These are phyloP conservation scores for Periconia digitata DNA, from an alignment of 2,329 filamentous ascomycete genomes.

Conservation along the genomic window DNA sequence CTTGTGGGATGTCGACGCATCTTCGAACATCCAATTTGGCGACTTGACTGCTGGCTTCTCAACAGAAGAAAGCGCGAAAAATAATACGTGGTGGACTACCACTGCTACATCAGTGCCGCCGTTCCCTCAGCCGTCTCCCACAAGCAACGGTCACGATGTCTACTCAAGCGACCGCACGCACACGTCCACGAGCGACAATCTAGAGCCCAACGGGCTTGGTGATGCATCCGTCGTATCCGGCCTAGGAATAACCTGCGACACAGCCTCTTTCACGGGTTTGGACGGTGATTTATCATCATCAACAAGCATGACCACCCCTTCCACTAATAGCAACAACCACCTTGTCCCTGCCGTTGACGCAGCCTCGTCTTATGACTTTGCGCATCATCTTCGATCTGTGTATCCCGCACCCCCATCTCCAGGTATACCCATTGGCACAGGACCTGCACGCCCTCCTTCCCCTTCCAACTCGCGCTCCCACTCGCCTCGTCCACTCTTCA, in stretches of 20 bases:
- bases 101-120: slow-evolving; percentile 1
- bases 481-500: slow-evolving; percentile 28
- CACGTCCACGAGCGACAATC: slow-evolving; percentile 20
- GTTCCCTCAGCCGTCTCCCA: too few relatives aligned
- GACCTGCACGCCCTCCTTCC: slow-evolving; percentile 8
- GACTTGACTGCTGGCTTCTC: slow-evolving; percentile 26
- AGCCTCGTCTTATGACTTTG: slow-evolving; percentile 20
- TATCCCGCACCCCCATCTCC: slow-evolving; percentile 19
- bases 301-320: background rate
- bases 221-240: slow-evolving; percentile 22
- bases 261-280: slow-evolving; percentile 22
- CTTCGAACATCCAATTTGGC: slow-evolving; percentile 30
- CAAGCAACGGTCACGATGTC: background rate
- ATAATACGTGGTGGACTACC: slow-evolving; percentile 34
- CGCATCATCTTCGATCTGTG: background rate
- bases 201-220: too few relatives aligned
- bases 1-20: slow-evolving; percentile 33
- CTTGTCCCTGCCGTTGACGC: background rate
- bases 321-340: background rate
- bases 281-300: slow-evolving; percentile 10
- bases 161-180: background rate
- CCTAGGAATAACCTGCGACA: slow-evolving; percentile 36
- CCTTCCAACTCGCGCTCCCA: slow-evolving; percentile 27
- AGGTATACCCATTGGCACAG: slow-evolving; percentile 21
- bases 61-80: slow-evolving; percentile 3